Evolutionary conservation across 345 rosid genomes (phyloP).

Genomic region (Zanthoxylum bungeanum): DNA sequence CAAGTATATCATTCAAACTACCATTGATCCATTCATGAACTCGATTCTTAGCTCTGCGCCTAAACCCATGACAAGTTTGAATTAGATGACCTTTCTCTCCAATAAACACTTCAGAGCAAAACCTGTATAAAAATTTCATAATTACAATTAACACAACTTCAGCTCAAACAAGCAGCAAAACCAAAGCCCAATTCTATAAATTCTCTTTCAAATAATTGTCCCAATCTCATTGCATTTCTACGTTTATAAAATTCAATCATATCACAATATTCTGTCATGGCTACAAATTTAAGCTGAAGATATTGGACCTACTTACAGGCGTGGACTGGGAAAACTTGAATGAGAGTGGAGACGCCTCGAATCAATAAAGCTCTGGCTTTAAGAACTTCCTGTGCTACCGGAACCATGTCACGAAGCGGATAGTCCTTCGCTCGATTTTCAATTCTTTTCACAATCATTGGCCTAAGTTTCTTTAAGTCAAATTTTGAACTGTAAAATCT

Average conservation of each 20-base stretch:
- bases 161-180: background rate
- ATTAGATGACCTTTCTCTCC: constrained; percentile 89
- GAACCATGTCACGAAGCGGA: constrained; percentile 55
- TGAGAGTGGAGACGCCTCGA: constrained; percentile 56
- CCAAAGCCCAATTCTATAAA: background rate
- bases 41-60: constrained; percentile 50
- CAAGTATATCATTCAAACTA: constrained; percentile 61
- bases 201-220: background rate
- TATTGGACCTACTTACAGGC: constrained; percentile 67
- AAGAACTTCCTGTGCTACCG: constrained; percentile 69
- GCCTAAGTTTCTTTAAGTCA: constrained; percentile 62
- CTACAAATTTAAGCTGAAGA: background rate
- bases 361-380: constrained; percentile 45
- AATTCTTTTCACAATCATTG: constrained; percentile 76
- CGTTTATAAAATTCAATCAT: background rate
- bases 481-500: constrained; percentile 49
- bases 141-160: background rate
- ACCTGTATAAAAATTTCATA: constrained; percentile 39
- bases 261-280: background rate
- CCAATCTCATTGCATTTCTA: background rate
- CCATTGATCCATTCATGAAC: constrained; percentile 85
- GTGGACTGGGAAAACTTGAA: constrained; percentile 48
- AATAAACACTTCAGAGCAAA: constrained; percentile 75
- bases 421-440: constrained; percentile 67
- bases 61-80: constrained; percentile 70